A percentile compares a stretch with the other conserved stretches of the same genome.
phyloP scores from a whole-genome alignment of 768 basidiomycete genomes.

The Suillus bovinus region DNA sequence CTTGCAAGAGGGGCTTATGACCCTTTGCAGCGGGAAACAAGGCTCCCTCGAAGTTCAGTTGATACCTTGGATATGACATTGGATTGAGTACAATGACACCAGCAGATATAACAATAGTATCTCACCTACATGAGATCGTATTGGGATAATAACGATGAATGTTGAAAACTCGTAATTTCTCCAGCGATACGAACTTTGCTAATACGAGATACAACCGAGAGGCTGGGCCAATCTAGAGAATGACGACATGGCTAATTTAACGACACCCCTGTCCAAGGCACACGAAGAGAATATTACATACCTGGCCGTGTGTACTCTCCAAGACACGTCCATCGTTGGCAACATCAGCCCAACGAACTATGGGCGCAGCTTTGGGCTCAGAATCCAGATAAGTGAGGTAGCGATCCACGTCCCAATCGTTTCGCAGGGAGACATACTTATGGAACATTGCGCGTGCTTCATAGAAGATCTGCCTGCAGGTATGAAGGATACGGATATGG shows the following conservation, averaged over 20 bases:
- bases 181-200: constrained; percentile 27
- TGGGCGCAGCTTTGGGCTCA: constrained; percentile 20
- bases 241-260: constrained; percentile 2
- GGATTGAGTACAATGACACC: constrained; percentile 11
- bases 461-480: constrained; percentile 30
- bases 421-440: constrained; percentile 37
- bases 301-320: constrained; percentile 16
- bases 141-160: constrained; percentile 24
- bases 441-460: constrained; percentile 33
- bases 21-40: constrained; percentile 32
- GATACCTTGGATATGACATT: constrained; percentile 24
- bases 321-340: constrained; percentile 41
- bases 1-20: constrained; percentile 15
- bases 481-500: constrained; percentile 35
- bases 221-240: constrained; percentile 21
- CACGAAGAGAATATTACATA: constrained; percentile 18
- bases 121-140: constrained; percentile 14
- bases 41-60: constrained; percentile 37
- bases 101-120: neutral
- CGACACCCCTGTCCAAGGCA: constrained; percentile 8
- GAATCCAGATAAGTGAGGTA: constrained; percentile 25
- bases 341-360: constrained; percentile 36
- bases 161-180: constrained; percentile 37
- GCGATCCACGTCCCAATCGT: constrained; percentile 37
- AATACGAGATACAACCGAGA: constrained; percentile 35